Percentiles rank a stretch among this genome's conserved stretches.
Evolutionary conservation across 805 yeast genomes (phyloP).

Genomic region (Dipodascopsis uninucleata): DNA sequence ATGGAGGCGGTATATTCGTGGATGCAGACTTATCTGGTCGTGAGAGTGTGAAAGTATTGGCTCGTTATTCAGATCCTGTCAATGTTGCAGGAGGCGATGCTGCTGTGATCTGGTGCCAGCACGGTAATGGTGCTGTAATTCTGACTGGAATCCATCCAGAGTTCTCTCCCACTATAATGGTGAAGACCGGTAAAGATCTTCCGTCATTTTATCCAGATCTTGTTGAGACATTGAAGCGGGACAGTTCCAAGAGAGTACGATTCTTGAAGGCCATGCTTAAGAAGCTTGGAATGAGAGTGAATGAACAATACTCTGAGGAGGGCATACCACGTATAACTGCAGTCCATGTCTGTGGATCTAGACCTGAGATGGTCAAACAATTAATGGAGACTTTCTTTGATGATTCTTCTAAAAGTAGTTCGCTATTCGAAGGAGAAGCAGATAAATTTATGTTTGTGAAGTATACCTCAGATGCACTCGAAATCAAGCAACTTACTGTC

Average conservation of each 20-base stretch:
- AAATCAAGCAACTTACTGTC: too few relatives aligned
- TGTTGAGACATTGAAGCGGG: slow-evolving; percentile 38
- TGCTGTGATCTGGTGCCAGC: slow-evolving; percentile 64
- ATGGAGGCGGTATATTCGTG: slow-evolving; percentile 87
- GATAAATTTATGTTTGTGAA: slow-evolving; percentile 56
- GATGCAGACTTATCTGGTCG: slow-evolving; percentile 54
- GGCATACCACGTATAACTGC: slow-evolving; percentile 69
- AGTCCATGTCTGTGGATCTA: slow-evolving; percentile 49
- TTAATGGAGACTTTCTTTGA: slow-evolving; percentile 29
- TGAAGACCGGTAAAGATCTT: slow-evolving; percentile 10
- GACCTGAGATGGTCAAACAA: slow-evolving; percentile 33
- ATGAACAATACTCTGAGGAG: slow-evolving; percentile 40
- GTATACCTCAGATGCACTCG: slow-evolving; percentile 8
- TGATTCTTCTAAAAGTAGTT: slow-evolving; percentile 21
- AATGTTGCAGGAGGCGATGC: slow-evolving; percentile 56
- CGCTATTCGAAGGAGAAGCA: slow-evolving; percentile 47
- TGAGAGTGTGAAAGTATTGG: slow-evolving; percentile 63
- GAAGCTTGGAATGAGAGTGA: slow-evolving; percentile 68
- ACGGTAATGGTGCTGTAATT: slow-evolving; percentile 73
- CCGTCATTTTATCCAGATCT: slow-evolving; percentile 20
- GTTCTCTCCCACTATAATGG: slow-evolving; percentile 38
- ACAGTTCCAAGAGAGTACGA: slow-evolving; percentile 48
- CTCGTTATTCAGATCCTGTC: slow-evolving; percentile 55
- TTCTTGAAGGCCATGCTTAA: slow-evolving; percentile 57
- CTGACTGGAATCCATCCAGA: slow-evolving; percentile 91